Evolutionary conservation across 768 basidiomycete genomes (phyloP), one percentile per base, ranked within the genome.

Genomic region (Asterophora parasitica): DNA sequence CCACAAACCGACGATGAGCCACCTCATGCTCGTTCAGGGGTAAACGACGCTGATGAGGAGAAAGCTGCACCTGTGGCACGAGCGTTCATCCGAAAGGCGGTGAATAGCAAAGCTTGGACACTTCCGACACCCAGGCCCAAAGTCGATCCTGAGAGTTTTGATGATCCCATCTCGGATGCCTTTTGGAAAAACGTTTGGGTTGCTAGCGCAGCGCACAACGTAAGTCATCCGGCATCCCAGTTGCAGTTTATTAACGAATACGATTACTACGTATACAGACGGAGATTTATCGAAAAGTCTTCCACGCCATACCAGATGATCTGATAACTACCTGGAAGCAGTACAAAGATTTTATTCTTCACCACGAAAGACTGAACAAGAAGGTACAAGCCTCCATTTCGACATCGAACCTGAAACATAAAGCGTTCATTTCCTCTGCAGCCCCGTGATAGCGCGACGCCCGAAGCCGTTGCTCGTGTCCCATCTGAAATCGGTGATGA

Each of bases 141-240:
- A 28, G 77, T 95, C 33, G 82, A 88, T 53, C 78, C 85, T 1
- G 66, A 88, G 49, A 82, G 78, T 27, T 93, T 99, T 53, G 85
- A 88, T 49, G 95, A 99, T 64, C 95, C 95, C 10, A 74, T 98
- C 32, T 78, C 73, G 54, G 91, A 94, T 50, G 68, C 65, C 37
- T 98, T 98, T 63, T 97, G 91, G 92, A 87, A 86, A 59, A 76
- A 87, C 51, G 77, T 88, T 31, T 99, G 96, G 95, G 74, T 85
- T 2, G 82, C 89, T 11, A 83, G 81, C 41, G 93, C 95, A 0
- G 80, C 80, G 16, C 85, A 93, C 57, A 99, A 98, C 63, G 92
- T 94, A 44, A 52, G 88, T 71, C 13, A 27, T 43, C 33, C 40
- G 45, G 34, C 40, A 26, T 19, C 46, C 15, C 44, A 44, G 26